Evolutionary conservation across 345 rosid species (phyloP).

Genomic region (Brassica napus): DNA sequence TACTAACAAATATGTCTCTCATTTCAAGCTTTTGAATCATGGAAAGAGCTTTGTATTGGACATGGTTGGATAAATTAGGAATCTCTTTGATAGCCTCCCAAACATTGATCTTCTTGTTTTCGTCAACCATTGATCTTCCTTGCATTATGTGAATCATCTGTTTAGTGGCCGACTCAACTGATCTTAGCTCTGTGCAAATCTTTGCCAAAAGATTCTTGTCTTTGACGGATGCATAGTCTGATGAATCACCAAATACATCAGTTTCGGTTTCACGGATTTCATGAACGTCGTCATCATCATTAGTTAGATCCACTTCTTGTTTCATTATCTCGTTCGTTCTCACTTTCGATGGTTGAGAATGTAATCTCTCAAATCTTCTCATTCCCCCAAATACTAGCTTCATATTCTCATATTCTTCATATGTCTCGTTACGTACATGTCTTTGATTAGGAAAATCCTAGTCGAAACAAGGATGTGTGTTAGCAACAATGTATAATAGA

Average conservation of each 20-base stretch:
- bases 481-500: not conserved
- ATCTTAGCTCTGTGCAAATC: not conserved
- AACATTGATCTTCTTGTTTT: not conserved
- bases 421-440: conserved; percentile 9
- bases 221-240: not conserved
- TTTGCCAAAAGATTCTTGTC: not conserved
- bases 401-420: conserved; percentile 22
- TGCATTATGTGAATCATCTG: not conserved
- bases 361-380: not conserved
- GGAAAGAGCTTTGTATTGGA: conserved; percentile 10
- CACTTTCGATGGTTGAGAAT: not conserved
- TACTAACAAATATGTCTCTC: not conserved
- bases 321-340: not conserved
- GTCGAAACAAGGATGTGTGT: not conserved
- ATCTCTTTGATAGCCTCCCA: conserved; percentile 18
- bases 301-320: conserved; percentile 4
- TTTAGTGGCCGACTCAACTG: not conserved
- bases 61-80: conserved; percentile 5
- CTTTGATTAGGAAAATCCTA: conserved; percentile 6
- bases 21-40: conserved; percentile 18
- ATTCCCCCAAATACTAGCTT: conserved; percentile 6
- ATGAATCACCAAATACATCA: not conserved
- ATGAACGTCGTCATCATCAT: conserved; percentile 1
- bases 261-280: not conserved
- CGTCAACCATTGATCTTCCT: conserved; percentile 9